Evolutionary conservation across 2,329 filamentous ascomycete species (phyloP).

Genomic region (Xylaria sp.): DNA sequence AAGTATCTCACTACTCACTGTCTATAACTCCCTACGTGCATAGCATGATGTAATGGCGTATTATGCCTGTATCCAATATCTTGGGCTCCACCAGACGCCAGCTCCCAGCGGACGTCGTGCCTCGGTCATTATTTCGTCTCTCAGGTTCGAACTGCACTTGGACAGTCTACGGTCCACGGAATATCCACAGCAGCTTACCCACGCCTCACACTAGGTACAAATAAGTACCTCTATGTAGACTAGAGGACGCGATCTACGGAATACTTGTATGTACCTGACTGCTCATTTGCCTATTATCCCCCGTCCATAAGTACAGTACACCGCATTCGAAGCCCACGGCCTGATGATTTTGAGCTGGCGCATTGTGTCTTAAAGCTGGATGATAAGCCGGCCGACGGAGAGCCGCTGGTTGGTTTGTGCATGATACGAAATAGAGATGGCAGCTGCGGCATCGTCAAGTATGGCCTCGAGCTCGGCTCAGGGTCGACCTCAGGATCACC

Average conservation of each 20-base stretch:
- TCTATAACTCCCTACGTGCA: background rate
- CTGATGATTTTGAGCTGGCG: slow-evolving; percentile 20
- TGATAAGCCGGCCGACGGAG: slow-evolving; percentile 1
- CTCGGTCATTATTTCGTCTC: background rate
- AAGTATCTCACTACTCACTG: background rate
- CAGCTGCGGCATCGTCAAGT: slow-evolving; percentile 20
- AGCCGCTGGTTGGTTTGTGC: background rate
- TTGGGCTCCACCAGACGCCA: background rate
- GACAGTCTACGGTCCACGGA: background rate
- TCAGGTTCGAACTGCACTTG: no score
- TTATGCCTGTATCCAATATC: background rate
- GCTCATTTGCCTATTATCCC: background rate
- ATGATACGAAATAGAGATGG: slow-evolving; percentile 6
- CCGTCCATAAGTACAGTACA: background rate
- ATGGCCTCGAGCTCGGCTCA: slow-evolving; percentile 10
- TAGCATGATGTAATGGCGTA: background rate
- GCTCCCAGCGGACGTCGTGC: background rate
- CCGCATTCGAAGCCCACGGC: background rate
- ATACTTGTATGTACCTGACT: background rate
- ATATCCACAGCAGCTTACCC: background rate
- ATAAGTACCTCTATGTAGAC: background rate
- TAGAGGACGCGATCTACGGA: background rate
- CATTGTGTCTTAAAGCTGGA: slow-evolving; percentile 14
- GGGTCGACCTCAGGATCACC: slow-evolving; percentile 12
- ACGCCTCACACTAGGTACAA: background rate